Evolutionary conservation across 2,329 filamentous ascomycete species (phyloP), one percentile per base, ranked within the genome.

Genomic region (Chalara sp.): DNA sequence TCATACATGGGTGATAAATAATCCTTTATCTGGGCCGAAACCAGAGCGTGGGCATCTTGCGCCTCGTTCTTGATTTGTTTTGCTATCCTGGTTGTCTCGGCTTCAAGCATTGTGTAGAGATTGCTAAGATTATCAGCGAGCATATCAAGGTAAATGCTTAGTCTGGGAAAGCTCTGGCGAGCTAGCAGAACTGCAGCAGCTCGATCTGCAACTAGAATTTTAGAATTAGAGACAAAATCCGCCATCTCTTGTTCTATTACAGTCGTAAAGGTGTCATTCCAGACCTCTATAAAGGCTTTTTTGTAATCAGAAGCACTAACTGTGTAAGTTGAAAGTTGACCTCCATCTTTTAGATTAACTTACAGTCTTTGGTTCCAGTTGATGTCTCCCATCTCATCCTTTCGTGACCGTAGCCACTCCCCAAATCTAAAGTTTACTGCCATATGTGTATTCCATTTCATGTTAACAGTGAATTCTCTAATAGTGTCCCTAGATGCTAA

Each of bases 311-410:
- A n/a, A 8, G 29, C 47, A 12, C 47, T 55, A 33, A 32, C 5
- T n/a, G 30, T 21, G 21, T 21, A 33, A 11, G 28, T 49, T 43
- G 46, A 35, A 21, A 7, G 47, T 30, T 12, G 8, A 21, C 40
- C 8, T 7, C 21, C 32, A 28, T 35, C 29, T 41, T 12, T 12
- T 8, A 44, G 29, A 7, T 13, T 8, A 10, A 56, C 57, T 54
- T 50, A 59, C 58, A 61, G 21, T 1, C 56, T 46, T 13, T 53
- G 47, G 50, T 57, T 57, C 59, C 59, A 61, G 13, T 53, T 43
- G 12, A 53, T 39, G 2, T 43, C 6, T 21, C 2, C 21, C 21
- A 21, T 21, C 5, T 1, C 31, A 4, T 21, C 46, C 11, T 41
- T 50, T 21, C 35, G 40, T 29, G 1, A 30, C 35, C 46, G 32